Evolutionary conservation across 2,329 filamentous ascomycete genomes (phyloP).

Genomic region (Pseudopithomyces chartarum): DNA sequence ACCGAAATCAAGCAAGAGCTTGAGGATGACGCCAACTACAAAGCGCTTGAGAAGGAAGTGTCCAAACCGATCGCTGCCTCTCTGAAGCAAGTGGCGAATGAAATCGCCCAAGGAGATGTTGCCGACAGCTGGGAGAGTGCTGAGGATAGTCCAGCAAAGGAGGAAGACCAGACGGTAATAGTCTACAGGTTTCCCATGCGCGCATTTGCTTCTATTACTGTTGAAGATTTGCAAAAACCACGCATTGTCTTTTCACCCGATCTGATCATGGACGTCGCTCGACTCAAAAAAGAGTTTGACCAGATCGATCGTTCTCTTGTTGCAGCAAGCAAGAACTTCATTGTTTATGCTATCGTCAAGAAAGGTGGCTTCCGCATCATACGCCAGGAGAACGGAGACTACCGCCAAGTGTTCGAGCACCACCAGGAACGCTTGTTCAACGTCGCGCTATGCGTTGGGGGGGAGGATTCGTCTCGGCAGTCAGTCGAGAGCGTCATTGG

Average conservation of each 20-base stretch:
- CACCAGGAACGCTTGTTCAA: slow-evolving; percentile 95
- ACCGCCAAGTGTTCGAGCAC: slow-evolving; percentile 89
- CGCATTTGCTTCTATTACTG: slow-evolving; percentile 88
- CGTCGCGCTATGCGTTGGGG: slow-evolving; percentile 75
- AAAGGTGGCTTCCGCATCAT: slow-evolving; percentile 92
- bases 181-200: slow-evolving; percentile 97
- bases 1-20: slow-evolving; percentile 52
- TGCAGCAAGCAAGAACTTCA: slow-evolving; percentile 86
- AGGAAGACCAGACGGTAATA: slow-evolving; percentile 70
- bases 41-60: slow-evolving; percentile 59
- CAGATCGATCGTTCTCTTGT: slow-evolving; percentile 94
- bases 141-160: slow-evolving; percentile 70
- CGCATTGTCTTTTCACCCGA: slow-evolving; percentile 73
- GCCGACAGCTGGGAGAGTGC: slow-evolving; percentile 93
- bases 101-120: slow-evolving; percentile 60
- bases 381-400: slow-evolving; percentile 88
- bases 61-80: slow-evolving; percentile 59
- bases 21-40: slow-evolving; percentile 59
- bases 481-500: slow-evolving; percentile 77
- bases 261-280: slow-evolving; percentile 87
- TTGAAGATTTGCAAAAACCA: slow-evolving; percentile 62
- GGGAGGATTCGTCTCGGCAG: slow-evolving; percentile 54
- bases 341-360: slow-evolving; percentile 92
- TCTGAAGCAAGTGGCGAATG: slow-evolving; percentile 63
- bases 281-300: slow-evolving; percentile 96